These are phyloP conservation scores for Grosmannia serpens DNA, from an alignment of 2,329 filamentous ascomycete genomes.

Conservation along the genomic window DNA sequence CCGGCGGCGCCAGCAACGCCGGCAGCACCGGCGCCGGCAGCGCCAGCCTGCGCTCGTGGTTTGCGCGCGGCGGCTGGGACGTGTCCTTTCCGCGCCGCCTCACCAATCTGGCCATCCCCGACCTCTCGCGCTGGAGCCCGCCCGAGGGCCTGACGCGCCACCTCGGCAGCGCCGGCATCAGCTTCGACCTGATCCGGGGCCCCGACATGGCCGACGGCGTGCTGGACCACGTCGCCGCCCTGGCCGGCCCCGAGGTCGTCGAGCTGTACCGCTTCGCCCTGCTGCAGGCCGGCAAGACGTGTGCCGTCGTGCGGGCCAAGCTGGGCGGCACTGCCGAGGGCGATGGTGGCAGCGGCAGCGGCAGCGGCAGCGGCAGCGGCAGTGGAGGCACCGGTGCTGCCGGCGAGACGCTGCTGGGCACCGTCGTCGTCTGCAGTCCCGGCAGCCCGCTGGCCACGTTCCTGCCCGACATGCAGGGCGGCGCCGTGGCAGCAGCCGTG, in stretches of 20 bases:
- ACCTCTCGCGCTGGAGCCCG: slow-evolving; percentile 60
- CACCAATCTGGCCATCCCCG: slow-evolving; percentile 60
- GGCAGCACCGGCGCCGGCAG: not conserved
- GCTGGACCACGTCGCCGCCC: slow-evolving; percentile 60
- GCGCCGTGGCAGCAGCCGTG: not conserved
- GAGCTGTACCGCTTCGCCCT: slow-evolving; percentile 72
- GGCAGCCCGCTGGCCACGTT: slow-evolving; percentile 57
- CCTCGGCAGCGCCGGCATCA: slow-evolving; percentile 59
- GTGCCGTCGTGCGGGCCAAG: slow-evolving; percentile 76
- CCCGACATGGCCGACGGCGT: slow-evolving; percentile 63
- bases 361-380: slow-evolving; percentile 40
- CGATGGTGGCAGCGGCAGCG: slow-evolving; percentile 38
- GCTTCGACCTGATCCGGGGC: slow-evolving; percentile 75
- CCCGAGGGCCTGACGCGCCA: slow-evolving; percentile 67
- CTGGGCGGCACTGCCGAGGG: not conserved
- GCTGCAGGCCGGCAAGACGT: slow-evolving; percentile 51
- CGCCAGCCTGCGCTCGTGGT: slow-evolving; percentile 56
- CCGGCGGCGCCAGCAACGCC: slow-evolving; percentile 9
- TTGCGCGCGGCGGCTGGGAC: slow-evolving; percentile 79
- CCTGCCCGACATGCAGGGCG: slow-evolving; percentile 42
- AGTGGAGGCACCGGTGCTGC: slow-evolving; percentile 44
- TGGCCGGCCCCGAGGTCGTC: slow-evolving; percentile 64
- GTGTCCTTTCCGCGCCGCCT: slow-evolving; percentile 45
- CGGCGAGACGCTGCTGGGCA: slow-evolving; percentile 60
- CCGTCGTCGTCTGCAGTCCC: slow-evolving; percentile 66